Percentiles rank a stretch among this genome's conserved stretches.
Evolutionary conservation across 2,329 filamentous ascomycete species (phyloP).

Genomic region (Pseudogymnoascus sp.): DNA sequence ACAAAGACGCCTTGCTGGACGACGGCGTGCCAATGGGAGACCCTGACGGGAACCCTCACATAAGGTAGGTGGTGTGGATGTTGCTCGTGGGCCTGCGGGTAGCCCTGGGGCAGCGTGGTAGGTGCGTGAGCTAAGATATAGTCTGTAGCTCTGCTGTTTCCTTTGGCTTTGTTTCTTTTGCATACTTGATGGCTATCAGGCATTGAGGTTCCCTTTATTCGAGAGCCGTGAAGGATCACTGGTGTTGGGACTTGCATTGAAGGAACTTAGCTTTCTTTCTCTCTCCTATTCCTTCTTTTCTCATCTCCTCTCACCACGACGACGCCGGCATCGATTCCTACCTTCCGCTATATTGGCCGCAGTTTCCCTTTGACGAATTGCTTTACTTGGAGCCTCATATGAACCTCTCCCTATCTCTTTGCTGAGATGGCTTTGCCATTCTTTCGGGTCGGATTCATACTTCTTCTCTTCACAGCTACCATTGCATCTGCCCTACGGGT

Average conservation of each 20-base stretch:
- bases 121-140: conserved; percentile 3
- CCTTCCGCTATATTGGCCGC: background rate
- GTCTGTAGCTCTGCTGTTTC: conserved; percentile 3
- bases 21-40: background rate
- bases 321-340: background rate
- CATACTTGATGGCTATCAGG: background rate
- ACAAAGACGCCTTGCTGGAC: background rate
- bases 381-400: background rate
- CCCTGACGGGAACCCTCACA: background rate
- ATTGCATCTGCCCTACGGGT: conserved; percentile 34
- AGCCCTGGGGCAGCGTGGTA: background rate
- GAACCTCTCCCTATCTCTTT: background rate
- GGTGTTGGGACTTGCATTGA: background rate
- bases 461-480: background rate
- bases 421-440: conserved; percentile 5
- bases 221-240: background rate
- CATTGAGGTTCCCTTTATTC: background rate
- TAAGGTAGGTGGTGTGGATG: conserved; percentile 1
- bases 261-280: background rate
- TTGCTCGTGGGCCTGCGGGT: background rate
- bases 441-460: background rate
- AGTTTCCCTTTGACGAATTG: background rate
- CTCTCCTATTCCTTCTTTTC: background rate
- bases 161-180: background rate
- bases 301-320: background rate